phyloP scores from a whole-genome alignment of 2,329 filamentous ascomycete species.

The Hymenoscyphus repandus region DNA sequence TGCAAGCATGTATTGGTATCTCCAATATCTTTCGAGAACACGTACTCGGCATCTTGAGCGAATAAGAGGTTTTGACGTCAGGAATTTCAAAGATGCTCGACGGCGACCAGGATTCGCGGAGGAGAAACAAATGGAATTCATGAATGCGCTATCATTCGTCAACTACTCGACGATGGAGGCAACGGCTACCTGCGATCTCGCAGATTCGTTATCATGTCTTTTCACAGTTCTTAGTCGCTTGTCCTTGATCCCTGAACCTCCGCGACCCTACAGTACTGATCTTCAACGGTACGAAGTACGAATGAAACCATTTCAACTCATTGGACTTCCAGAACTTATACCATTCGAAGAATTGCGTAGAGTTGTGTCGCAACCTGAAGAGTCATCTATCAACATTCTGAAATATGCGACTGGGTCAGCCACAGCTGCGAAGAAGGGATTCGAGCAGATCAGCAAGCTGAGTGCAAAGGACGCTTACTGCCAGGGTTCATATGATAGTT shows the following conservation, averaged over 20 bases:
- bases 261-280: constrained; percentile 50
- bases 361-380: constrained; percentile 39
- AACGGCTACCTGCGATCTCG: constrained; percentile 51
- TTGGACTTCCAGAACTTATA: constrained; percentile 54
- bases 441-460: constrained; percentile 51
- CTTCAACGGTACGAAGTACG: constrained; percentile 59
- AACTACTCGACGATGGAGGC: constrained; percentile 60
- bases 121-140: constrained; percentile 39
- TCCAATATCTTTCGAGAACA: constrained; percentile 67
- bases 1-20: constrained; percentile 85
- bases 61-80: constrained; percentile 60
- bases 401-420: constrained; percentile 31
- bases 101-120: constrained; percentile 8
- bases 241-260: constrained; percentile 35
- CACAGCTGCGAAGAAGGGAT: constrained; percentile 42
- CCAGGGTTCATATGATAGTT: constrained; percentile 54
- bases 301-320: constrained; percentile 63
- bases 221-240: constrained; percentile 45
- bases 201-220: constrained; percentile 44
- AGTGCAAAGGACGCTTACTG: constrained; percentile 48
- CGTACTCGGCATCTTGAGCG: constrained; percentile 59
- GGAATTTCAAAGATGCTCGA: constrained; percentile 14
- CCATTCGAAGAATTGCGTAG: constrained; percentile 47
- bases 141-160: constrained; percentile 48
- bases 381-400: constrained; percentile 29